Evolutionary conservation across 2,329 filamentous ascomycete species (phyloP).

Genomic region (Penicillium sp.): DNA sequence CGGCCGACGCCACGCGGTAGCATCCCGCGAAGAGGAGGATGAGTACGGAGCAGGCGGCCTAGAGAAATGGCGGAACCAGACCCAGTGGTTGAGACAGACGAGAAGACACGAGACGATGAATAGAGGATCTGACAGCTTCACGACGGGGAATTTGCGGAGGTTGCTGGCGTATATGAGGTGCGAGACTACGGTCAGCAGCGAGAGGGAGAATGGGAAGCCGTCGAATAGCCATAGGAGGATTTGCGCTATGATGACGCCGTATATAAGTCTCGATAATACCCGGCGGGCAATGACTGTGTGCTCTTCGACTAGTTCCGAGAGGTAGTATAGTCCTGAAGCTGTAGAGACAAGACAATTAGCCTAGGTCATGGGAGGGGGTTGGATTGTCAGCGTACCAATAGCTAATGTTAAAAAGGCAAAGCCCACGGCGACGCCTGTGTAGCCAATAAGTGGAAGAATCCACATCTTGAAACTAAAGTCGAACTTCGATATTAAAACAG

Average conservation of each 20-base stretch:
- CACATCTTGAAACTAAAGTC: slow-evolving; percentile 61
- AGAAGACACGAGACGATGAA: slow-evolving; percentile 81
- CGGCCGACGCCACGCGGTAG: slow-evolving; percentile 32
- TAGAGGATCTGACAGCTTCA: slow-evolving; percentile 80
- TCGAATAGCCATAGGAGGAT: slow-evolving; percentile 73
- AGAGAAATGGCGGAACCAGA: slow-evolving; percentile 95
- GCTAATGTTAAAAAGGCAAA: slow-evolving; percentile 93
- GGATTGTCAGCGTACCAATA: slow-evolving; percentile 59
- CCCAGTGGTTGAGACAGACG: slow-evolving; percentile 84
- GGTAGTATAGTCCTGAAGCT: slow-evolving; percentile 98
- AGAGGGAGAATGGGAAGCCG: slow-evolving; percentile 74
- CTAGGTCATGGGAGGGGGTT: slow-evolving; percentile 8
- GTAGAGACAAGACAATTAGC: slow-evolving; percentile 10
- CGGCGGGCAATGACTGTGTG: slow-evolving; percentile 90
- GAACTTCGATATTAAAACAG: background rate
- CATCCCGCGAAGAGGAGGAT: slow-evolving; percentile 17
- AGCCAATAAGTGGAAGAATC: slow-evolving; percentile 90
- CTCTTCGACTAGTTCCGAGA: slow-evolving; percentile 96
- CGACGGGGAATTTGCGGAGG: slow-evolving; percentile 69
- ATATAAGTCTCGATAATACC: slow-evolving; percentile 80
- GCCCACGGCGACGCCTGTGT: slow-evolving; percentile 78
- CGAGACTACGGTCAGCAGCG: slow-evolving; percentile 69
- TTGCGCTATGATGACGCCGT: slow-evolving; percentile 72
- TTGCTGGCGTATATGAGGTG: slow-evolving; percentile 88
- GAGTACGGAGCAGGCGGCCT: slow-evolving; percentile 43